Evolutionary conservation across 2,329 filamentous ascomycete species (phyloP), one percentile per base, ranked within the genome.

Genomic region (Hyphodiscus sp.): DNA sequence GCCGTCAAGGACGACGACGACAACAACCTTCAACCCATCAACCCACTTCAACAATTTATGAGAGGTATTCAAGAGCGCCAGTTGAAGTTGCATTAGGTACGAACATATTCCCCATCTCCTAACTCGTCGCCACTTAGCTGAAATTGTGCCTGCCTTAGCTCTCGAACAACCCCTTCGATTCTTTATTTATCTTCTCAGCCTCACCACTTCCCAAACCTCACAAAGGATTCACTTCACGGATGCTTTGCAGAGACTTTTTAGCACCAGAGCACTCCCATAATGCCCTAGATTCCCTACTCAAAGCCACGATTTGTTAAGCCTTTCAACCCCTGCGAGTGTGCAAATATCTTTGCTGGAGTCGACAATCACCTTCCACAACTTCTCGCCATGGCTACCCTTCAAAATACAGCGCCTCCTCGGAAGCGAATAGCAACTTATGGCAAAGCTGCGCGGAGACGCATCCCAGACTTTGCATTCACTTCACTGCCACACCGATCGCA

Each of bases 371-470:
- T 38, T 41, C 47, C 42, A 30, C 15, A 41, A 45, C 26, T 47
- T 29, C 47, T 45, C 45, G 56, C 15, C n/a, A 67, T 69, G 67
- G 62, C 65, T 19, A 57, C 65, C 6, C 49, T 63, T 47, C 58
- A 65, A 23, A 61, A 64, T 44, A 45, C 50, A 7, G 52, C 33
- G 8, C 41, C 49, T 13, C 57, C 63, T 45, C 61, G 65, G 47
- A 69, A 66, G 56, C 61, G 58, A 41, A 56, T 67, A 29, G 55
- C 61, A 8, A 69, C 67, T 5, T 69, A 69, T 57, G 67, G 67
- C 1, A 69, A 68, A 52, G 47, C 64, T 29, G 58, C 54, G 11
- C 58, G 65, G 26, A 64, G 57, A 51, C 61, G 63, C 19, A 58
- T 68, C 47, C 63, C 65, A 7, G 62, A 65, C 6, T 62, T 64